Conservation (phyloP, 2,329 filamentous ascomycete genomes). For the Calonectria hawksworthii region DNA sequence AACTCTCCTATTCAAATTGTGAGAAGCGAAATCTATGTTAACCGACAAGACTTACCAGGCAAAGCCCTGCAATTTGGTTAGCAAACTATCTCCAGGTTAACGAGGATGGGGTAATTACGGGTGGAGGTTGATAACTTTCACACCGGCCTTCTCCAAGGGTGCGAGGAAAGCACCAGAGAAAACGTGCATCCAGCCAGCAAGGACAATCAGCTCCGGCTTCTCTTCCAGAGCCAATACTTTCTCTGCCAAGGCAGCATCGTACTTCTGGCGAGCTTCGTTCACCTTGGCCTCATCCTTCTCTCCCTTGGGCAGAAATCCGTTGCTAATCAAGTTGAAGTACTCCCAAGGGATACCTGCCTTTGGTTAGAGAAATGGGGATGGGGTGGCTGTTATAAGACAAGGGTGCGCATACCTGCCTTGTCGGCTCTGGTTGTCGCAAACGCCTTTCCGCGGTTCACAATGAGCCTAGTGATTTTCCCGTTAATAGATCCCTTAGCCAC, state of each 20-base stretch:
- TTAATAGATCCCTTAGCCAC: slow-evolving; percentile 56
- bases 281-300: slow-evolving; percentile 72
- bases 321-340: slow-evolving; percentile 85
- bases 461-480: slow-evolving; percentile 61
- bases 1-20: slow-evolving; percentile 68
- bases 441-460: slow-evolving; percentile 64
- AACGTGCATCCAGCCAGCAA: slow-evolving; percentile 91
- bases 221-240: slow-evolving; percentile 70
- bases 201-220: slow-evolving; percentile 81
- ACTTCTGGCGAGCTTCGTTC: slow-evolving; percentile 73
- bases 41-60: slow-evolving; percentile 62
- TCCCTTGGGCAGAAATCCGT: slow-evolving; percentile 70
- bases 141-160: slow-evolving; percentile 72
- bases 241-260: slow-evolving; percentile 81
- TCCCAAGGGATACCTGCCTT: slow-evolving; percentile 70
- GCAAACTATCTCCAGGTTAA: background rate
- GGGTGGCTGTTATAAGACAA: background rate
- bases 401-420: slow-evolving; percentile 54
- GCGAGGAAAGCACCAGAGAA: slow-evolving; percentile 78
- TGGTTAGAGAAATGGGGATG: background rate
- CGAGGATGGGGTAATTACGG: slow-evolving; percentile 55
- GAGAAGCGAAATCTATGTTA: background rate
- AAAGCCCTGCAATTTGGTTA: slow-evolving; percentile 58
- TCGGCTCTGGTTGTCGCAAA: slow-evolving; percentile 58
- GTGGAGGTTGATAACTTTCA: slow-evolving; percentile 87